These are phyloP conservation scores for Acrocalymma vagum DNA, from an alignment of 2,329 filamentous ascomycete genomes.

Conservation along the genomic window DNA sequence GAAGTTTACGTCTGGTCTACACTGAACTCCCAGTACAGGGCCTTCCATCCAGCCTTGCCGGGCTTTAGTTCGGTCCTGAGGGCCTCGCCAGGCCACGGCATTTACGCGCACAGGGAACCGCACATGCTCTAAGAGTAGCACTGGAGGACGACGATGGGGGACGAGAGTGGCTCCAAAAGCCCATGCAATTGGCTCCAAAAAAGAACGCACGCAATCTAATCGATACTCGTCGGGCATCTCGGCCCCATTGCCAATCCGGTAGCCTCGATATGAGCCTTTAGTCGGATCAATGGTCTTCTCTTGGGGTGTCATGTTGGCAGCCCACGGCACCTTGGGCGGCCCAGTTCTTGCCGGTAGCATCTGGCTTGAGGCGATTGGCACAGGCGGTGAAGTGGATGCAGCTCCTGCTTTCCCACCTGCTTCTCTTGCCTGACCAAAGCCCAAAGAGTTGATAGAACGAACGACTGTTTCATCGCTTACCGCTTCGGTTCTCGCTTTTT, in stretches of 20 bases:
- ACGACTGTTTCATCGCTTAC: slow-evolving; percentile 20
- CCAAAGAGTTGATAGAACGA: slow-evolving; percentile 17
- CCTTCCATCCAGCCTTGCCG: slow-evolving; percentile 66
- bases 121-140: slow-evolving; percentile 58
- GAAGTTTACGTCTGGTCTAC: slow-evolving; percentile 64
- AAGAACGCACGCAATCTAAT: slow-evolving; percentile 62
- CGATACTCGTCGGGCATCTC: slow-evolving; percentile 68
- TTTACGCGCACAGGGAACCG: slow-evolving; percentile 66
- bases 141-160: slow-evolving; percentile 56
- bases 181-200: slow-evolving; percentile 67
- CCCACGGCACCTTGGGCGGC: slow-evolving; percentile 37
- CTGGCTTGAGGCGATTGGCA: slow-evolving; percentile 31
- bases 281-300: slow-evolving; percentile 35
- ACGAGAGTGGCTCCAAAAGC: slow-evolving; percentile 64
- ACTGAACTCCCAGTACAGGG: slow-evolving; percentile 64
- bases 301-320: slow-evolving; percentile 24
- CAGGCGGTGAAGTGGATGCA: slow-evolving; percentile 13
- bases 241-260: slow-evolving; percentile 63
- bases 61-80: slow-evolving; percentile 61
- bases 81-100: slow-evolving; percentile 62
- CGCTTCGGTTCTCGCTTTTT: slow-evolving; percentile 48
- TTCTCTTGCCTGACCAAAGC: slow-evolving; percentile 10
- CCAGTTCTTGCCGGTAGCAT: slow-evolving; percentile 35
- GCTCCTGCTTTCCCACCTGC: slow-evolving; percentile 13
- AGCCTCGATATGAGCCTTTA: slow-evolving; percentile 62